Percentiles rank a stretch among this genome's conserved stretches.
These are phyloP conservation scores for Trametes elegans DNA, from an alignment of 768 basidiomycete genomes.

Conservation along the genomic window DNA sequence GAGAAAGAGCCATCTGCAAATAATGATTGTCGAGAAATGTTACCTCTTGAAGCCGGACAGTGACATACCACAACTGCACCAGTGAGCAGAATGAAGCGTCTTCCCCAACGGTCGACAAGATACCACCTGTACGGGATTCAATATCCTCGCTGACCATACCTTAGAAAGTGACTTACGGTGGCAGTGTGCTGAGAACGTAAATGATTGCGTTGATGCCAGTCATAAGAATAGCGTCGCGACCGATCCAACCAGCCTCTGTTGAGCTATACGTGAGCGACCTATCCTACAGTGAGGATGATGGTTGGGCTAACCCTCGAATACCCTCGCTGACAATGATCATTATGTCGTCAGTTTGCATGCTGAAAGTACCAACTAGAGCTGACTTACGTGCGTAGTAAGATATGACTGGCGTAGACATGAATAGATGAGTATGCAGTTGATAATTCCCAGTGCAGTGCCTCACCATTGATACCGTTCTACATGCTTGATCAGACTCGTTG, in stretches of 20 bases:
- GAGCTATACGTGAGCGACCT: conserved; percentile 12
- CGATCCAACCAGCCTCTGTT: conserved; percentile 92
- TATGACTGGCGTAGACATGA: conserved; percentile 59
- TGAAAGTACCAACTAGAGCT: conserved; percentile 1
- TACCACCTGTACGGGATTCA: conserved; percentile 67
- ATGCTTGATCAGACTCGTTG: neutral
- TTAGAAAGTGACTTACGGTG: conserved; percentile 58
- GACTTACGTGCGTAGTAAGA: conserved; percentile 90
- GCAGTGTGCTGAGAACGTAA: conserved; percentile 76
- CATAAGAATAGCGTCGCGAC: conserved; percentile 92
- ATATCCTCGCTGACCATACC: neutral
- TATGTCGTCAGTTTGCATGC: neutral
- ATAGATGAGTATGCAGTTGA: neutral
- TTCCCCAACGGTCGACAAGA: conserved; percentile 88
- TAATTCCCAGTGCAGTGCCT: conserved; percentile 12
- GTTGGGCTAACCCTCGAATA: conserved; percentile 74
- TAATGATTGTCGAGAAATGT: neutral
- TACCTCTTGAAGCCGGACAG: neutral
- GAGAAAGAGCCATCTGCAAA: conserved; percentile 73
- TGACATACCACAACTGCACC: conserved; percentile 74
- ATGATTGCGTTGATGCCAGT: conserved; percentile 90
- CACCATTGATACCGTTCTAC: conserved; percentile 94
- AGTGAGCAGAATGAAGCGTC: conserved; percentile 80
- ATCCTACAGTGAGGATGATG: neutral
- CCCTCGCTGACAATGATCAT: conserved; percentile 54